Percentiles rank a stretch among this genome's conserved stretches.
phyloP scores from a whole-genome alignment of 805 yeast species.

The Tetrapisispora phaffii region DNA sequence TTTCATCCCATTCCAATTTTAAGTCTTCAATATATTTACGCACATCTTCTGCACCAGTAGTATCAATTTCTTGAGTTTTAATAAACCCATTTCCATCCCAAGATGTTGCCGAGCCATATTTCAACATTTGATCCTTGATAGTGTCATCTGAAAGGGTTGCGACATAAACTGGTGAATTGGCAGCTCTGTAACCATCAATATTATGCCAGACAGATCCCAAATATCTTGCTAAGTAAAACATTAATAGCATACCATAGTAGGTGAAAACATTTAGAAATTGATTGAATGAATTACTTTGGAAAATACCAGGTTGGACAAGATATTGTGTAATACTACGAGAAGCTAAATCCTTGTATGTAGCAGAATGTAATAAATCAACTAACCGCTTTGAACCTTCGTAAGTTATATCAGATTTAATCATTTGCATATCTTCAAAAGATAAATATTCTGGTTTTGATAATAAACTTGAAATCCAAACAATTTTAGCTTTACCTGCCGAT shows the following conservation, averaged over 20 bases:
- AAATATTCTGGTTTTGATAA: conserved; percentile 71
- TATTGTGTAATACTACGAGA: conserved; percentile 56
- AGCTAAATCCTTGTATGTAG: conserved; percentile 46
- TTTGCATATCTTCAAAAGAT: conserved; percentile 65
- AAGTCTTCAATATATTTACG: conserved; percentile 49
- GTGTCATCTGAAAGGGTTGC: conserved; percentile 39
- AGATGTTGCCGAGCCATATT: conserved; percentile 65
- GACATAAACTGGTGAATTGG: conserved; percentile 73
- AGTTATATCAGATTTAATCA: conserved; percentile 51
- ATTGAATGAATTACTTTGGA: conserved; percentile 71
- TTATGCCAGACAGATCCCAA: conserved; percentile 85
- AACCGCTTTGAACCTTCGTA: conserved; percentile 89
- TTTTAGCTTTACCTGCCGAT: conserved; percentile 45
- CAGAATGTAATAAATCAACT: conserved; percentile 73
- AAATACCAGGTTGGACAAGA: conserved; percentile 88
- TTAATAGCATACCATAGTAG: conserved; percentile 71
- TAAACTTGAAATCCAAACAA: conserved; percentile 79
- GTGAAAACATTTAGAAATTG: conserved; percentile 69
- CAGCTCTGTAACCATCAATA: conserved; percentile 80
- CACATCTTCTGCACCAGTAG: conserved; percentile 60
- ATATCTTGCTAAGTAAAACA: conserved; percentile 75
- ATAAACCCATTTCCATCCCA: conserved; percentile 58
- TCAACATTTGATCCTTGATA: conserved; percentile 39
- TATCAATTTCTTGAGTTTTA: conserved; percentile 44
- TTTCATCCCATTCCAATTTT: conserved; percentile 61